Base-by-base conservation (phyloP, 495 filamentous ascomycete genomes). In the Zalerion maritima region DNA sequence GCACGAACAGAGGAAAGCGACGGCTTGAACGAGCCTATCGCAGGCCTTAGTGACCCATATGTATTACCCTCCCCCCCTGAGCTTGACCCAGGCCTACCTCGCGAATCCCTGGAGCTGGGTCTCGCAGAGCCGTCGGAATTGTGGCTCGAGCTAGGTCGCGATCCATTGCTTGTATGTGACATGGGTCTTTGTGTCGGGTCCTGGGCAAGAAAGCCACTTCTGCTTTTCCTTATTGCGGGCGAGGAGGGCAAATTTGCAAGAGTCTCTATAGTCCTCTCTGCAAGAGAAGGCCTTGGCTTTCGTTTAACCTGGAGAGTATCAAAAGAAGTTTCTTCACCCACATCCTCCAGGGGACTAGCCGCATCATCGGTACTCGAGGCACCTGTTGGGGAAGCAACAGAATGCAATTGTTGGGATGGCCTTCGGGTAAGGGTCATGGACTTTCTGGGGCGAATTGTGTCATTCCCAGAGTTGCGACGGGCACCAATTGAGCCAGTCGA, bases 221-320 rank as follows among this genome's bases (percentile, higher is more conserved):
- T 19, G 34, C 45, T 31, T 34, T 39, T 49, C 14, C 54, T 60
- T 2, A 57, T 36, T 3, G 57, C 57, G 3, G 61, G 61, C 9
- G 61, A 65, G 0, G 58, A 62, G 5, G 61, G 60, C 11, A 66
- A 15, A 14, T 58, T 54, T 7, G 58, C 42, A 10, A 66, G 38
- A 0, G 61, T 64, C 38, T 66, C 58, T 6, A 66, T 55, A 6
- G 61, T 66, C 32, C 61, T 49, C 28, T 66, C 61, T 5, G 53
- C 35, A 6, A 64, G 52, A 0, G 60, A 60, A 3, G 46, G 54
- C 8, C 38, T 45, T 12, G 43, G 48, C 21, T 45, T 56, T 22
- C 24, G 29, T 15, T 35, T 29, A 13, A 36, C 24, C 12, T 29
- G n/a, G 13, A 45, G 29, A 1, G 35, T 17, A 25, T 50, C 46